Evolutionary conservation across 768 basidiomycete species (phyloP).

Genomic region (Suillus americanus): DNA sequence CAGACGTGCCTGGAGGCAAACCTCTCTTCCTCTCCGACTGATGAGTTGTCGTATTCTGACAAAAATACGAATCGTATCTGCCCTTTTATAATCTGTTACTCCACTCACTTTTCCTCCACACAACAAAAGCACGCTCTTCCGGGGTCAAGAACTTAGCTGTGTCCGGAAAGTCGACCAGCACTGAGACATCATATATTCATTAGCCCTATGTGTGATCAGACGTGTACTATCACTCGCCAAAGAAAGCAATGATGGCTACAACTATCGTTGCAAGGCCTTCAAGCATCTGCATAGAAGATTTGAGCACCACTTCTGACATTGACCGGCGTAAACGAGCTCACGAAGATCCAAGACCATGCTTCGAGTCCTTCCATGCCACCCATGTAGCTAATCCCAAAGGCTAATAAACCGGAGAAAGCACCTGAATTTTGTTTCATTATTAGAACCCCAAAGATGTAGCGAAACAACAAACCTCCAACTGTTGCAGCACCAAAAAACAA

Average conservation of each 20-base stretch:
- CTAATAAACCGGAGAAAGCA: slow-evolving; percentile 60
- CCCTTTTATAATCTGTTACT: background rate
- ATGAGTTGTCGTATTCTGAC: slow-evolving; percentile 52
- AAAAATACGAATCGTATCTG: background rate
- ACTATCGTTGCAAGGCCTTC: slow-evolving; percentile 64
- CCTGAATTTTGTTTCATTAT: slow-evolving; percentile 18
- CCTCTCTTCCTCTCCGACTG: slow-evolving; percentile 61
- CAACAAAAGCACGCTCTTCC: slow-evolving; percentile 55
- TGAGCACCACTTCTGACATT: slow-evolving; percentile 2
- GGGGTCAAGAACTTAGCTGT: slow-evolving; percentile 62
- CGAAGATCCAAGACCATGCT: slow-evolving; percentile 73
- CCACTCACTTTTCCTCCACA: slow-evolving; percentile 54
- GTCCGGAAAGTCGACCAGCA: slow-evolving; percentile 60
- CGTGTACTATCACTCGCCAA: slow-evolving; percentile 35
- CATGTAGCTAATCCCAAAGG: slow-evolving; percentile 57
- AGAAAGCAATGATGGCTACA: slow-evolving; percentile 52
- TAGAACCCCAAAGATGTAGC: background rate
- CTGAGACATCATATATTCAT: slow-evolving; percentile 25
- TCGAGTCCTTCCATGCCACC: slow-evolving; percentile 40
- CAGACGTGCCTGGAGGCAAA: slow-evolving; percentile 52
- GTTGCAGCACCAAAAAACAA: slow-evolving; percentile 68
- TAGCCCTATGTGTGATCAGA: background rate
- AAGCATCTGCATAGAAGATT: slow-evolving; percentile 31
- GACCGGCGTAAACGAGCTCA: slow-evolving; percentile 25
- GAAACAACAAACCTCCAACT: slow-evolving; percentile 40